phyloP scores from a whole-genome alignment of 1,284 basidiomycete species.

The Schizophyllum commune region DNA sequence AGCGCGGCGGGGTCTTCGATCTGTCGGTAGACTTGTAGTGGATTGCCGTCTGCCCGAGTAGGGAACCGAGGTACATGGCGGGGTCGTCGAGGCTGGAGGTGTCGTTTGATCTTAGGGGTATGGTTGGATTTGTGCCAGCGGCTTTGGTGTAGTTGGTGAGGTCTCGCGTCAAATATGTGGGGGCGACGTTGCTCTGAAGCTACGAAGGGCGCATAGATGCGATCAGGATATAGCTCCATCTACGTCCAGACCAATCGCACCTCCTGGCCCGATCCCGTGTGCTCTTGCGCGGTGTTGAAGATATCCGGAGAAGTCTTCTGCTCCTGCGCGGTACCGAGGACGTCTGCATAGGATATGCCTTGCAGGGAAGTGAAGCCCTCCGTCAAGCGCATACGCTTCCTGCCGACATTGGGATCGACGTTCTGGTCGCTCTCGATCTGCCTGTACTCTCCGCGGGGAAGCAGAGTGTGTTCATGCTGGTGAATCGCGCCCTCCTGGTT shows the following conservation, averaged over 20 bases:
- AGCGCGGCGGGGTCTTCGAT: no score
- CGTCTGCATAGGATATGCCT: no score
- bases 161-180: neutral
- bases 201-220: neutral
- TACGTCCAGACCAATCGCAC: neutral
- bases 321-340: no score
- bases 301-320: no score
- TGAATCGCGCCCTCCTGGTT: neutral
- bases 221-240: neutral
- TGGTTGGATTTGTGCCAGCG: no score
- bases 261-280: neutral
- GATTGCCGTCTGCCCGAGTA: no score
- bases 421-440: neutral
- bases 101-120: no score
- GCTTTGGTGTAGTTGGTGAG: no score
- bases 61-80: no score
- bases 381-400: neutral
- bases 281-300: no score
- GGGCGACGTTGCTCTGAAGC: neutral
- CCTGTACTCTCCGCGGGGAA: neutral
- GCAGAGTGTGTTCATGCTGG: neutral
- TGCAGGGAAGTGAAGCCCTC: neutral
- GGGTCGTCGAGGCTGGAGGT: no score
- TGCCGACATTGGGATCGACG: neutral
- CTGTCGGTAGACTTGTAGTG: no score